A percentile compares a stretch with the other conserved stretches of the same genome.
Evolutionary conservation across 2,329 filamentous ascomycete species (phyloP).

Genomic region (Elsinoe batatas): DNA sequence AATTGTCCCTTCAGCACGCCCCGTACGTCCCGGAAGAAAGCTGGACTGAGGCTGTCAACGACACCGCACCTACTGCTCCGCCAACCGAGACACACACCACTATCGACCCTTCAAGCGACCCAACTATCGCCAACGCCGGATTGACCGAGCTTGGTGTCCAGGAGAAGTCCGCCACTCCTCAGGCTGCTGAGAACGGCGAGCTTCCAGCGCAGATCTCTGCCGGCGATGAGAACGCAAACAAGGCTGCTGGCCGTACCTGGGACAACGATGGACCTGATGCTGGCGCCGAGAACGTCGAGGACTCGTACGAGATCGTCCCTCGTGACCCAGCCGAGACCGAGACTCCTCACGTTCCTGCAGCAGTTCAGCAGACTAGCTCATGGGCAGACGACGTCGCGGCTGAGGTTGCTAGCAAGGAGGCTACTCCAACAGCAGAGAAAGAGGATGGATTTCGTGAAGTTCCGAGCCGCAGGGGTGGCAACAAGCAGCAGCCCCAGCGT

Average conservation of each 20-base stretch:
- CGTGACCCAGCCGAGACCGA: constrained; percentile 67
- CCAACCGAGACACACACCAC: constrained; percentile 1
- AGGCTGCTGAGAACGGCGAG: constrained; percentile 21
- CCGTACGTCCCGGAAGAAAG: constrained; percentile 47
- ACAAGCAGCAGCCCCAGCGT: constrained; percentile 19
- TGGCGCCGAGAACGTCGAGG: constrained; percentile 42
- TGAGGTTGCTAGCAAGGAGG: constrained; percentile 23
- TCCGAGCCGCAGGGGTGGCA: constrained; percentile 26
- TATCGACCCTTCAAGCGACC: constrained; percentile 42
- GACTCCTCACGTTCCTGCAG: constrained; percentile 42
- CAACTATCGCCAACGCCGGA: constrained; percentile 56
- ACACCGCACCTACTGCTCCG: constrained; percentile 23
- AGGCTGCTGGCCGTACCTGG: constrained; percentile 57
- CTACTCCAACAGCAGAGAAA: constrained; percentile 20
- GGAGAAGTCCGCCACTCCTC: constrained; percentile 25
- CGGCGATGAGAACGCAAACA: constrained; percentile 35
- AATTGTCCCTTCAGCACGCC: constrained; percentile 35
- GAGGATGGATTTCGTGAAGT: constrained; percentile 67
- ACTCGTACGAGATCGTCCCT: constrained; percentile 67
- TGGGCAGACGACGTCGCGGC: constrained; percentile 66
- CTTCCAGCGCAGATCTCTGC: constrained; percentile 30
- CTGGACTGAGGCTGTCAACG: constrained; percentile 39
- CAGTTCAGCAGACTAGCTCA: constrained; percentile 57
- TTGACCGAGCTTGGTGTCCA: constrained; percentile 54
- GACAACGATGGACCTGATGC: constrained; percentile 47